Conservation (phyloP, 2,329 filamentous ascomycete genomes). For the Claviceps pazoutovae region DNA sequence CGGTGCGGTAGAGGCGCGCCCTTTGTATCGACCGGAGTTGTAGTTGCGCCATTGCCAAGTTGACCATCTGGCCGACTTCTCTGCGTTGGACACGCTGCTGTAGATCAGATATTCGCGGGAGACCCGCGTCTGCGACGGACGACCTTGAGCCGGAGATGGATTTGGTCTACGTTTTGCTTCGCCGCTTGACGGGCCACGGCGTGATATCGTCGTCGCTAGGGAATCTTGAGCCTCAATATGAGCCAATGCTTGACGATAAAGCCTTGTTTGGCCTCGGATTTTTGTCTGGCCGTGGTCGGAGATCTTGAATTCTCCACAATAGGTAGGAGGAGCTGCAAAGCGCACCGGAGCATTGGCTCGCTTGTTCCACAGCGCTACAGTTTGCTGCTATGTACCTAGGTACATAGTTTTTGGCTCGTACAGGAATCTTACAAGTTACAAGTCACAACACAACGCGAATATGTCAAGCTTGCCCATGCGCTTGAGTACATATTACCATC, state of each 20-base stretch:
- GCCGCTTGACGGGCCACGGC: too few relatives aligned
- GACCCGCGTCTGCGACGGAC: background rate
- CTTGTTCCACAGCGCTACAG: background rate
- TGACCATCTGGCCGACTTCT: conserved; percentile 1
- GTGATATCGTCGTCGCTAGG: too few relatives aligned
- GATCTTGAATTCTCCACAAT: background rate
- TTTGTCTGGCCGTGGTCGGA: conserved; percentile 2
- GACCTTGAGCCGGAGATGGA: background rate
- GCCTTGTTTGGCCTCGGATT: background rate
- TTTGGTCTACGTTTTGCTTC: background rate
- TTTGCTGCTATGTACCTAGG: too few relatives aligned
- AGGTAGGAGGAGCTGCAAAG: background rate
- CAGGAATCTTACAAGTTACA: too few relatives aligned
- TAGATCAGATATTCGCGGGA: background rate
- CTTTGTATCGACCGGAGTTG: conserved; percentile 17
- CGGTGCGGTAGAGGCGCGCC: conserved; percentile 10
- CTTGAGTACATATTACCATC: too few relatives aligned
- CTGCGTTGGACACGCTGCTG: background rate
- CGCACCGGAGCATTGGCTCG: background rate
- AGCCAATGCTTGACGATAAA: background rate
- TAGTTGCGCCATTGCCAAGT: conserved; percentile 18
- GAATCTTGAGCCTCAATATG: too few relatives aligned
- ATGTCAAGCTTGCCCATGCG: too few relatives aligned
- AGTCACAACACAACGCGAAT: too few relatives aligned
- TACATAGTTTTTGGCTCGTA: too few relatives aligned